Evolutionary conservation across 2,329 filamentous ascomycete genomes (phyloP).

Genomic region (Waltergamsia citrina): DNA sequence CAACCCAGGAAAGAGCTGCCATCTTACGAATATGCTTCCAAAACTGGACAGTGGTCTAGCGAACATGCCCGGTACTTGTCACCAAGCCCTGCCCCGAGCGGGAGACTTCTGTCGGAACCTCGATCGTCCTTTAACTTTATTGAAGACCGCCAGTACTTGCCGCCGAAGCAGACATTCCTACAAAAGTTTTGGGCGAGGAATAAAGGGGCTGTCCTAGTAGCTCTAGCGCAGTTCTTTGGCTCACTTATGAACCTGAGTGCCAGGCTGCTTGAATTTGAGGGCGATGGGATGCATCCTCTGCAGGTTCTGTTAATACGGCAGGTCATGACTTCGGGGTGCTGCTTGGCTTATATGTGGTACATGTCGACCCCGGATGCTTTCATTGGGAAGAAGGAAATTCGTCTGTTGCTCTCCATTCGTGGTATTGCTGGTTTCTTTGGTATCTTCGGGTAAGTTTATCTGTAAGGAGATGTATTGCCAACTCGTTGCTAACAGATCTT

Average conservation of each 20-base stretch:
- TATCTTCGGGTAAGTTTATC: conserved; percentile 47
- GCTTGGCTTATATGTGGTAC: conserved; percentile 66
- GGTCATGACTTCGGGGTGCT: conserved; percentile 59
- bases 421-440: conserved; percentile 68
- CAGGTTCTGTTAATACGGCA: conserved; percentile 79
- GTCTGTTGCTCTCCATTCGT: conserved; percentile 57
- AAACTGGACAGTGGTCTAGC: neutral
- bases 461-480: neutral
- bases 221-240: conserved; percentile 71
- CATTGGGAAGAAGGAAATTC: conserved; percentile 56
- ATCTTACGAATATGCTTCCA: neutral
- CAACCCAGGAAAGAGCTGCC: neutral
- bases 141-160: neutral
- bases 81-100: conserved; percentile 11
- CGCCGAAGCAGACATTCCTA: conserved; percentile 11
- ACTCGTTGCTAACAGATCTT: neutral
- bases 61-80: conserved; percentile 7
- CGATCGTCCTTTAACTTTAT: neutral
- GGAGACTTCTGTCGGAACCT: conserved; percentile 6
- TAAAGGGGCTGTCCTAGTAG: conserved; percentile 63
- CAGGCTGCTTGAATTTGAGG: conserved; percentile 63
- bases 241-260: conserved; percentile 79
- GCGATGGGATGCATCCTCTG: conserved; percentile 68
- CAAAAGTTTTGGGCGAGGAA: conserved; percentile 50
- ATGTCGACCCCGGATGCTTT: conserved; percentile 59